Base-by-base conservation (phyloP, 2,329 filamentous ascomycete species). In the Colletotrichum sp. region DNA sequence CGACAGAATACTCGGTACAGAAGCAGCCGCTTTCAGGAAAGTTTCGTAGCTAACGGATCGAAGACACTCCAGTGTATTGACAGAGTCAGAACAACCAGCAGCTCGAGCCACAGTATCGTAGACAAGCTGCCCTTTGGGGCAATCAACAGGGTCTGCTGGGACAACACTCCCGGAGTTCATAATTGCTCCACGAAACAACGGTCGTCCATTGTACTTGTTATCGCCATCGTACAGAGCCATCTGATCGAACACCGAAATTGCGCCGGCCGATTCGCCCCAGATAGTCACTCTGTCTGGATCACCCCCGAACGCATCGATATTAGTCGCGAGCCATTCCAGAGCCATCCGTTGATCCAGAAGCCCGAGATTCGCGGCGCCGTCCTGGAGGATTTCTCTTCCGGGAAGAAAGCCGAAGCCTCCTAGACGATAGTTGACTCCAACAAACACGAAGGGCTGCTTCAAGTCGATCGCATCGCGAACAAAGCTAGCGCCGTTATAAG, bases 271-370 rank as follows among this genome's bases (percentile, higher is more conserved):
- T 81, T 96, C 92, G 30, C 95, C 95, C 93, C 93, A 95, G 75
- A 96, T 93, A 0, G 94, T 96, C 7, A 96, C 94, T 82, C 94
- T 94, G n/a, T 88, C 87, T 0, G 94, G 93, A 81, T 96, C 94
- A 16, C 95, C 95, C 12, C 95, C 95, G 81, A 97, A 98, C 0
- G 91, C 88, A 2, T 86, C 92, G 72, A 96, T 95, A 78, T 96
- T 95, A 79, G 95, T 93, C 9, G 93, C 92, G 1, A 95, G 90
- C 95, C 95, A 96, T 81, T 96, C 85, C 8, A 96, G 87, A 0
- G 90, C 94, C 78, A 94, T 88, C 39, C 93, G 89, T 80, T 96
- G 94, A 80, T 96, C 95, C 0, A 94, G 87, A 5, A 95, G 88
- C 5, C 95, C 95, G 5, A 95, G 83, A 81, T 96, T 96, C 4